Evolutionary conservation across 2,329 filamentous ascomycete genomes (phyloP).

Genomic region (Hawksworthiomyces lignivorus): DNA sequence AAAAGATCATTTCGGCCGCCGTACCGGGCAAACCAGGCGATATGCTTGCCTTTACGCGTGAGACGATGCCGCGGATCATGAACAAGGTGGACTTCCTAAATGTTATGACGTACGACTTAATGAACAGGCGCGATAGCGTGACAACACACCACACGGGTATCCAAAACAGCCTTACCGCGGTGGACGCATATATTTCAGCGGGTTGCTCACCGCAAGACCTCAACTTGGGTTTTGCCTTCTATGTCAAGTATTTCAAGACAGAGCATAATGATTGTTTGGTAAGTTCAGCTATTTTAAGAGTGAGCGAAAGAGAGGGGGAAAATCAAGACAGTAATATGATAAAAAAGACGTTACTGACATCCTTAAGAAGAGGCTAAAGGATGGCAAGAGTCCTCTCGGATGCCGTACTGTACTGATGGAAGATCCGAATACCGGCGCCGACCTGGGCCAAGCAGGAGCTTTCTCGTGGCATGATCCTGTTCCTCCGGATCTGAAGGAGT

Average conservation of each 20-base stretch:
- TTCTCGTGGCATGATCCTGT: constrained; percentile 54
- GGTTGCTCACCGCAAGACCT: constrained; percentile 49
- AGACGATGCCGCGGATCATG: constrained; percentile 52
- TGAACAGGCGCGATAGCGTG: constrained; percentile 61
- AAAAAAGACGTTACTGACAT: too few species aligned
- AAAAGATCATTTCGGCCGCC: constrained; percentile 58
- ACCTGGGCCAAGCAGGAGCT: constrained; percentile 43
- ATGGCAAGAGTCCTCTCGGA: constrained; percentile 35
- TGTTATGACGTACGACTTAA: constrained; percentile 65
- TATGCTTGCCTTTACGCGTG: constrained; percentile 58
- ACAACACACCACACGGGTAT: constrained; percentile 60
- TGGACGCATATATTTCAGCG: constrained; percentile 52
- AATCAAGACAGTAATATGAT: too few species aligned
- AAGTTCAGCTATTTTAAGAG: too few species aligned
- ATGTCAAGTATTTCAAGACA: constrained; percentile 59
- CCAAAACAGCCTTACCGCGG: constrained; percentile 40
- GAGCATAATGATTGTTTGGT: constrained; percentile 31
- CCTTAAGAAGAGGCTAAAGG: neutral
- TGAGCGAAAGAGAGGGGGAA: too few species aligned
- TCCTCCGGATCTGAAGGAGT: constrained; percentile 43
- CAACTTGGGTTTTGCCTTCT: constrained; percentile 61
- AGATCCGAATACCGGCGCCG: constrained; percentile 48
- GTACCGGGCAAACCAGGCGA: constrained; percentile 55
- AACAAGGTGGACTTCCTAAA: constrained; percentile 58
- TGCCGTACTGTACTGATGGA: constrained; percentile 55